Evolutionary conservation across 495 filamentous ascomycete genomes (phyloP).

Genomic region (Hypomontagnella monticulosa): DNA sequence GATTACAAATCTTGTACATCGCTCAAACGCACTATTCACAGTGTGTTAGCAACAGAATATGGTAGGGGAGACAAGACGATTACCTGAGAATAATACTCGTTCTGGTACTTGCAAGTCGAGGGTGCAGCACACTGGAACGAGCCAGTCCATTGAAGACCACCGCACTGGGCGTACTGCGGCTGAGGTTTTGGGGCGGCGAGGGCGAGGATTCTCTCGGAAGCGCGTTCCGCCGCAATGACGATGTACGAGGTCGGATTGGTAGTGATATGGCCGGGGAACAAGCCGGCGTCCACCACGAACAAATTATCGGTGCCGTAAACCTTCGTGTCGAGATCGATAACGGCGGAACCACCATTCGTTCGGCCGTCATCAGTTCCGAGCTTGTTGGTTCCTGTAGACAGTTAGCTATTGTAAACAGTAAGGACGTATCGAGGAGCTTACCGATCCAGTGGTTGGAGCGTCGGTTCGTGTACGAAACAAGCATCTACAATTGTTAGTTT

Average conservation of each 20-base stretch:
- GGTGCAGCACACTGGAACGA: conserved; percentile 47
- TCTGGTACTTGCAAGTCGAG: conserved; percentile 51
- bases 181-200: conserved; percentile 35
- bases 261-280: conserved; percentile 66
- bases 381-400: conserved; percentile 55
- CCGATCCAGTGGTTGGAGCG: conserved; percentile 59
- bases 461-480: conserved; percentile 58
- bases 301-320: conserved; percentile 76
- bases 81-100: conserved; percentile 50
- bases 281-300: conserved; percentile 67
- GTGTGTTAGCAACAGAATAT: neutral
- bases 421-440: neutral
- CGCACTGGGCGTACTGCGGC: conserved; percentile 54
- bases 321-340: conserved; percentile 71
- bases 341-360: conserved; percentile 61
- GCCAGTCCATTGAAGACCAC: conserved; percentile 52
- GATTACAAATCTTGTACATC: neutral
- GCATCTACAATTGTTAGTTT: conserved; percentile 40
- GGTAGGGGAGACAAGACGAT: neutral
- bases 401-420: neutral
- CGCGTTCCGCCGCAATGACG: conserved; percentile 63
- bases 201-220: conserved; percentile 58
- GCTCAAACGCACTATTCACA: conserved; percentile 7
- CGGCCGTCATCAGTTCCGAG: conserved; percentile 73
- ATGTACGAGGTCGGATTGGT: conserved; percentile 65